phyloP scores from a whole-genome alignment of 2,329 filamentous ascomycete genomes.

The Akanthomyces dipterigenus region DNA sequence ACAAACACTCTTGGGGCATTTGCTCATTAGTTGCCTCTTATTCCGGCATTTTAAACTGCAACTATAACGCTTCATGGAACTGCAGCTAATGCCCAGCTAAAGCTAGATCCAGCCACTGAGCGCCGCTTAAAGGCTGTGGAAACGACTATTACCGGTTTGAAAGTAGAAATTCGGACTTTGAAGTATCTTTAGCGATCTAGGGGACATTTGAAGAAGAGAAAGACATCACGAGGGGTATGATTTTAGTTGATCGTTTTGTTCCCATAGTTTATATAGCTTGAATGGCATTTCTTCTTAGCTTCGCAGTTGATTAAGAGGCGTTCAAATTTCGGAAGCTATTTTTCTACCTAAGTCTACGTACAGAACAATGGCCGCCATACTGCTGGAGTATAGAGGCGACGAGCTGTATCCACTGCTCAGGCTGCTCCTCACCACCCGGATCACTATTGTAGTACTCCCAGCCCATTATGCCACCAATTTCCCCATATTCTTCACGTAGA shows the following conservation, averaged over 20 bases:
- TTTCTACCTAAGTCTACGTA: neutral
- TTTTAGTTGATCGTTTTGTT: neutral
- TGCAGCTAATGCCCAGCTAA: neutral
- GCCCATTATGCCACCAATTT: conserved; percentile 77
- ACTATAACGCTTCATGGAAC: neutral
- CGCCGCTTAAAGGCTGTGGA: neutral
- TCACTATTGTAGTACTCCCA: conserved; percentile 85
- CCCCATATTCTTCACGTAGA: too few relatives aligned
- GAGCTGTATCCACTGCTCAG: conserved; percentile 68
- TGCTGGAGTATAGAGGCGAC: neutral
- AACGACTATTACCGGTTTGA: neutral
- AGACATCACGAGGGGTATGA: neutral
- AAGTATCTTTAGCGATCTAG: neutral
- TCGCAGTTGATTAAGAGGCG: too few relatives aligned
- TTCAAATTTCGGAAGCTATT: too few relatives aligned
- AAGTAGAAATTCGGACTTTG: neutral
- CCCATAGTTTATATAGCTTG: neutral
- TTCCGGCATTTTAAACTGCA: neutral
- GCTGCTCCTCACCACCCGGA: conserved; percentile 49
- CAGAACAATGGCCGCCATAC: neutral
- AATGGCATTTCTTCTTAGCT: neutral
- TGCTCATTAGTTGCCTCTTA: neutral
- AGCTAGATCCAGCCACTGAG: neutral
- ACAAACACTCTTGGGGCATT: neutral
- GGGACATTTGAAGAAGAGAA: too few relatives aligned